Base-by-base conservation (phyloP, 768 basidiomycete species). In the Lenzites betulinus region DNA sequence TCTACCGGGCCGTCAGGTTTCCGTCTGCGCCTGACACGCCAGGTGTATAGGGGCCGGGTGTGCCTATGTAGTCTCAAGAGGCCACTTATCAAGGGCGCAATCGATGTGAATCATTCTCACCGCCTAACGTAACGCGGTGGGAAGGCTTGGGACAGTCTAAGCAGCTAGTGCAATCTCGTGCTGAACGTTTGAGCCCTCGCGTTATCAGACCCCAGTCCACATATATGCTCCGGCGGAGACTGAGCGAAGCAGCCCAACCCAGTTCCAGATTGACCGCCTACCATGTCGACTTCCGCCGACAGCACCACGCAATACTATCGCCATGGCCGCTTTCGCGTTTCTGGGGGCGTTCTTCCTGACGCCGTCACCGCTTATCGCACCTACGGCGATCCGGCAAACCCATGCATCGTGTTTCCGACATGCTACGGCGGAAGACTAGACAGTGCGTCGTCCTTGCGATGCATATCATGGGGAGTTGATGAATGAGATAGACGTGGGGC, bases 311-410 rank as follows among this genome's bases (percentile, higher is more conserved):
- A 80, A 64, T 81, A 78, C 66, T 77, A 83, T 60, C 80, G 79
- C 59, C 84, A 86, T 62, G 83, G 83, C 16, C 78, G 83, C 30
- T 80, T 85, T 67, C 72, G 67, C 22, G 77, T 84, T 9, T 69
- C 77, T 50, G 84, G 84, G 1, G 84, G 84, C 20, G 69, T 81
- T 6, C 69, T 86, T 15, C 82, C 84, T 13, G 77, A 84, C 54
- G 84, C 83, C 8, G 65, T 84, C 35, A 86, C 84, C 1, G 84
- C 84, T 23, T 86, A 81, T 66, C 75, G 80, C 36, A 81, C 82
- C 7, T 84, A 83, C 66, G 83, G 84, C 13, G 71, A 81, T 58
- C 75, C 77, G 0, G 67, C 68, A 6, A 84, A 82, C 46, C 84
- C 83, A 5, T 85, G 83, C 62, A 77, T 85, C 33, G 81, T 85